Percentiles rank a stretch among this genome's conserved stretches.
Conservation (phyloP, 2,329 filamentous ascomycete genomes). For the Colletotrichum acutatum region DNA sequence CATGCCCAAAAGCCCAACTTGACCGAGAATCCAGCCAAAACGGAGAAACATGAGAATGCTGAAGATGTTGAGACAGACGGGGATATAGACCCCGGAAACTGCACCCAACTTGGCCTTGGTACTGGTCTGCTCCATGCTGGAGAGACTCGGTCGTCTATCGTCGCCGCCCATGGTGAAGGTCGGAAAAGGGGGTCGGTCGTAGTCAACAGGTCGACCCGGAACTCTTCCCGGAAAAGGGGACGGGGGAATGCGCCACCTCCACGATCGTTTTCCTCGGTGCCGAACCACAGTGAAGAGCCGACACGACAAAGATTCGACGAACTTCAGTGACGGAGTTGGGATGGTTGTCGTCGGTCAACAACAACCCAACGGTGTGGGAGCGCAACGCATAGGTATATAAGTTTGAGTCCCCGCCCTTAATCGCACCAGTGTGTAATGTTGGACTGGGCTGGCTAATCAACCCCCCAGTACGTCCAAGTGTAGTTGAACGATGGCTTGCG, state of each 20-base stretch:
- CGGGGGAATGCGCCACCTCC: conserved; percentile 2
- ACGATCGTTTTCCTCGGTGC: conserved; percentile 7
- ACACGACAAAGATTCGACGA: background rate
- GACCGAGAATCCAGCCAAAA: conserved; percentile 86
- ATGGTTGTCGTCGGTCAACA: background rate
- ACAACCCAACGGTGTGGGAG: conserved; percentile 6
- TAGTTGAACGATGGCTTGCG: conserved; percentile 31
- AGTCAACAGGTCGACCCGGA: background rate
- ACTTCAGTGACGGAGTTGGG: background rate
- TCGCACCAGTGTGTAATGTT: conserved; percentile 16
- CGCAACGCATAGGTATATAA: conserved; percentile 12
- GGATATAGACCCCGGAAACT: conserved; percentile 85
- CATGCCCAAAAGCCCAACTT: conserved; percentile 82
- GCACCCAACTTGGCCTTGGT: conserved; percentile 75
- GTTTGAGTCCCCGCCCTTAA: conserved; percentile 4
- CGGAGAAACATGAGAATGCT: conserved; percentile 94
- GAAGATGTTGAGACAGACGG: conserved; percentile 88
- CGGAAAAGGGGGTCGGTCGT: background rate
- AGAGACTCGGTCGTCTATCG: conserved; percentile 31
- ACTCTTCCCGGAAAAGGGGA: conserved; percentile 6
- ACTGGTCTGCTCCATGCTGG: conserved; percentile 45
- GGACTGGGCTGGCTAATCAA: background rate
- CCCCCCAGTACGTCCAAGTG: conserved; percentile 19
- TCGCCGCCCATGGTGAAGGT: conserved; percentile 28
- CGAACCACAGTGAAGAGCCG: conserved; percentile 4